These are phyloP conservation scores for Lichtheimia ornata DNA, from an alignment of 371 early-diverging fungal species.

Conservation along the genomic window DNA sequence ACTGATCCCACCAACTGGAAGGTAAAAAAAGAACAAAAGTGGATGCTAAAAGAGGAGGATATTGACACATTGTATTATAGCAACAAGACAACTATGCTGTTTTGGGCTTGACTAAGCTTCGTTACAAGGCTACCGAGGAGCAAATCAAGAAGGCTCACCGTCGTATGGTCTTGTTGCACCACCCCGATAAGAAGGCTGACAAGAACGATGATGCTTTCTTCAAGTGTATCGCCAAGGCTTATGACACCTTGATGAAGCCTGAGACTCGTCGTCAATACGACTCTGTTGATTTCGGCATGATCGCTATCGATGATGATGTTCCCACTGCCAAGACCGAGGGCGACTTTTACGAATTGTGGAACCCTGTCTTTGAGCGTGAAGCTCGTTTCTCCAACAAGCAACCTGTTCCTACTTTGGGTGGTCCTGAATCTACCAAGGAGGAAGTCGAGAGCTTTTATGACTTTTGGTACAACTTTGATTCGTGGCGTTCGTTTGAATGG, in stretches of 20 bases:
- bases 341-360: constrained; percentile 90
- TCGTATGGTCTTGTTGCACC: constrained; percentile 84
- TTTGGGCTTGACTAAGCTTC: constrained; percentile 78
- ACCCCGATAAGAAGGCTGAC: constrained; percentile 90
- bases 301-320: constrained; percentile 52
- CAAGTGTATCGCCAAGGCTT: constrained; percentile 98
- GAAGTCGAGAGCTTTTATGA: constrained; percentile 95
- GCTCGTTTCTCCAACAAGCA: constrained; percentile 88
- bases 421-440: constrained; percentile 68
- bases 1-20: constrained; percentile 86
- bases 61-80: constrained; percentile 9
- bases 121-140: constrained; percentile 81
- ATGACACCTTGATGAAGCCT: constrained; percentile 92
- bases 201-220: constrained; percentile 94
- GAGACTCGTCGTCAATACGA: constrained; percentile 95
- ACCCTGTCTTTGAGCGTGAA: constrained; percentile 90
- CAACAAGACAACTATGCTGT: constrained; percentile 87
- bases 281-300: constrained; percentile 85
- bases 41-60: too few species aligned
- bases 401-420: constrained; percentile 87
- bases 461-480: constrained; percentile 96
- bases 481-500: constrained; percentile 98
- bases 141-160: constrained; percentile 86
- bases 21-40: constrained; percentile 14
- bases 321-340: constrained; percentile 78